Base-by-base conservation (phyloP, 2,329 filamentous ascomycete genomes). In the Stylonectria norvegica region DNA sequence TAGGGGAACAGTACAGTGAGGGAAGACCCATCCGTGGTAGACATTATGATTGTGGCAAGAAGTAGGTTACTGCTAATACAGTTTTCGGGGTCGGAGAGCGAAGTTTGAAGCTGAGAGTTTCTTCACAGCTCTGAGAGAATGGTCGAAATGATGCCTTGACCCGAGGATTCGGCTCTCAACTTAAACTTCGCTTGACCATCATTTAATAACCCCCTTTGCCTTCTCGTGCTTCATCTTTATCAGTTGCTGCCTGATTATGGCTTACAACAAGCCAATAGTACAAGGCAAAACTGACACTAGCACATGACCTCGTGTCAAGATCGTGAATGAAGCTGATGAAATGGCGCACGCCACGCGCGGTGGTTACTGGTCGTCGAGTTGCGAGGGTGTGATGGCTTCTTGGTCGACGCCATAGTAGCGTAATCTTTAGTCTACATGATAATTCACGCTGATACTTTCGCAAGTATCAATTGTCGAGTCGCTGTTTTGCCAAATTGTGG, bases 291-390 rank as follows among this genome's bases (percentile, higher is more conserved):
- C n/a, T 32, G 36, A 42, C 31, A 40, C 36, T 17, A 20, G 43
- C 54, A 57, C 52, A 54, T 57, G 54, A 57, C 47, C 43, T 48
- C 50, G 54, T 42, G 54, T 46, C 34, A 34, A 30, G 23, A 34
- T 40, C 54, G 52, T 39, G 52, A 37, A 38, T 33, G 17, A 35
- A 45, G 40, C 34, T 31, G 27, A n/a, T 22, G 10, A 15, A 10
- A 25, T 34, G 38, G 34, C 16, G 39, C 51, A 43, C 36, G 41
- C 45, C 48, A 49, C 31, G 35, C 29, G 28, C 12, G 35, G 30
- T 27, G 32, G 40, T 43, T 45, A 40, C 32, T 49, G 45, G 45
- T 44, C 34, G 15, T 16, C 16, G 15, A 42, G 34, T 40, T 40
- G 28, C 27, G 37, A 20, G 20, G n/a, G 12, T 14, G 27, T 9